A percentile compares a stretch with the other conserved stretches of the same genome.
phyloP scores from a whole-genome alignment of 345 rosid genomes.

The Eucalyptus paniculata region DNA sequence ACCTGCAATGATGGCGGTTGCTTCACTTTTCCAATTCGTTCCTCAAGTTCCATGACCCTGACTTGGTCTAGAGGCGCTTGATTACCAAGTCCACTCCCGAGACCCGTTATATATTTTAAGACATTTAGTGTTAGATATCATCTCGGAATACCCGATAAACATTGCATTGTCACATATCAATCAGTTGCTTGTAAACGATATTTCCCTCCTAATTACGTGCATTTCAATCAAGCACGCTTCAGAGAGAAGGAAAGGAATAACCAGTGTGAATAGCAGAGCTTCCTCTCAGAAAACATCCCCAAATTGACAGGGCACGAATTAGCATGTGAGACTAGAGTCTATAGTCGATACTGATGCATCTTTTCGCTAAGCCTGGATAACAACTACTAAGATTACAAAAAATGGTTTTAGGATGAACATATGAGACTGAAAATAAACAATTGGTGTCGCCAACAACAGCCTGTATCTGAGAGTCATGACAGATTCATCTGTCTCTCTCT shows the following conservation, averaged over 20 bases:
- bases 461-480: not conserved
- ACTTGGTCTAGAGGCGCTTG: not conserved
- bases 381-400: not conserved
- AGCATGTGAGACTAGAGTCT: not conserved
- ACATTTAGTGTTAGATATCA: not conserved
- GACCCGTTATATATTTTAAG: not conserved
- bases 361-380: not conserved
- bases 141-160: not conserved
- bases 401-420: not conserved
- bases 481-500: not conserved
- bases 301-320: not conserved
- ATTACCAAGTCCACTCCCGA: not conserved
- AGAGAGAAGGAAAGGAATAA: not conserved
- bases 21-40: not conserved
- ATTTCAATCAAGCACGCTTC: not conserved
- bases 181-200: not conserved
- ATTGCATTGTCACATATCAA: not conserved
- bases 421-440: not conserved
- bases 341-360: not conserved
- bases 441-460: not conserved
- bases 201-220: not conserved
- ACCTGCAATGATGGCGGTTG: not conserved
- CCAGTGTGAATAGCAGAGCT: not conserved
- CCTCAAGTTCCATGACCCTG: not conserved
- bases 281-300: not conserved